Percentiles rank a stretch among this genome's conserved stretches.
Evolutionary conservation across 192 early-diverging fungal genomes (phyloP).

Genomic region (Dissophora ornata): DNA sequence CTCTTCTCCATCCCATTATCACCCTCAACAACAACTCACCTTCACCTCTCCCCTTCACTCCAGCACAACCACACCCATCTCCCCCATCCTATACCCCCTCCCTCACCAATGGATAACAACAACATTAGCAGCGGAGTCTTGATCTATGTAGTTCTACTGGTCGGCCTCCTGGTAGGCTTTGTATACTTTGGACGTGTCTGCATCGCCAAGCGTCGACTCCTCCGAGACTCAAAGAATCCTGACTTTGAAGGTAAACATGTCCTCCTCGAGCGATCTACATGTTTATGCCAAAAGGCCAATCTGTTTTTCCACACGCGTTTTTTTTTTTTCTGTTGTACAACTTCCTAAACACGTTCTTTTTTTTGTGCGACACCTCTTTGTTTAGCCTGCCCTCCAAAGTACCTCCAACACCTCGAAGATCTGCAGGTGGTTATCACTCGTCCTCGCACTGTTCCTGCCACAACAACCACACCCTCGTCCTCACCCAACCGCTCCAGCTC

Average conservation of each 20-base stretch:
- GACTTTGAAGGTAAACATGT: conserved; percentile 35
- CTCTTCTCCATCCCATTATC: too few relatives aligned
- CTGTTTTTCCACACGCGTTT: background rate
- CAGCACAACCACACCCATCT: background rate
- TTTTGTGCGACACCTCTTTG: background rate
- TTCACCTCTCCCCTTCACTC: too few relatives aligned
- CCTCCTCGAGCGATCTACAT: too few relatives aligned
- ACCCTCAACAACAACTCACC: too few relatives aligned
- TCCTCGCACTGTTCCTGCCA: background rate
- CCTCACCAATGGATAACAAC: conserved; percentile 1
- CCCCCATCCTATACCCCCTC: background rate
- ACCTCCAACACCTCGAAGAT: conserved; percentile 21
- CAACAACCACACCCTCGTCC: background rate
- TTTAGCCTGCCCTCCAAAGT: conserved; percentile 17
- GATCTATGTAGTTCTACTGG: conserved; percentile 19
- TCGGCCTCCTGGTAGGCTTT: conserved; percentile 8
- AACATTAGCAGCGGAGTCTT: conserved; percentile 3
- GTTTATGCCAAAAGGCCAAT: background rate
- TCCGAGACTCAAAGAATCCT: conserved; percentile 10
- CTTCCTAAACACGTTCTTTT: background rate
- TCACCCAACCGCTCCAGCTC: background rate
- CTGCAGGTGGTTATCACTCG: conserved; percentile 6
- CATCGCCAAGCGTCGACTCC: conserved; percentile 7
- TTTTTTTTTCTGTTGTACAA: background rate
- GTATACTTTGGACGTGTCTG: conserved; percentile 24